Percentiles rank a stretch among this genome's conserved stretches.
Conservation (phyloP, 306 rosid species). For the Quercus ilex region DNA sequence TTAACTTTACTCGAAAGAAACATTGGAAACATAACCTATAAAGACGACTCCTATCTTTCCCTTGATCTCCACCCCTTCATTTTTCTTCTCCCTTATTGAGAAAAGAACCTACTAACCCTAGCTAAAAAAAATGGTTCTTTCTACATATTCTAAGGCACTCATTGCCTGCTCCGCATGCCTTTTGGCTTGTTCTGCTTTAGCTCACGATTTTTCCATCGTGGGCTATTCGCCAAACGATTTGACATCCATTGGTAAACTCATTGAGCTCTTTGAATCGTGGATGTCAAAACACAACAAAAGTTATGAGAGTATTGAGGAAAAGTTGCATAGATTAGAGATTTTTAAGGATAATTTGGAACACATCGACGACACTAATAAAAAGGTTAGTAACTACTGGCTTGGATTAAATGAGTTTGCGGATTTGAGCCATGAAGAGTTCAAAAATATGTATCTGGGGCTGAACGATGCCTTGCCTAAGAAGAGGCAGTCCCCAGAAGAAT, state of each 20-base stretch:
- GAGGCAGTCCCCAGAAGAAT: slow-evolving; percentile 39
- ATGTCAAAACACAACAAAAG: slow-evolving; percentile 55
- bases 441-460: slow-evolving; percentile 39
- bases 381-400: slow-evolving; percentile 55
- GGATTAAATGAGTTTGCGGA: slow-evolving; percentile 72
- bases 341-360: slow-evolving; percentile 64
- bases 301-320: slow-evolving; percentile 59
- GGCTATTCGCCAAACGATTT: slow-evolving; percentile 64
- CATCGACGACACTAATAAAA: slow-evolving; percentile 54
- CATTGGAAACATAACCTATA: slow-evolving; percentile 30
- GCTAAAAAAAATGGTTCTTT: slow-evolving; percentile 32
- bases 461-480: slow-evolving; percentile 26
- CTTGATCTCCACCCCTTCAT: slow-evolving; percentile 19
- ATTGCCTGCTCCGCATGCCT: background rate
- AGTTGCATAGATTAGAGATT: slow-evolving; percentile 54
- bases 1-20: slow-evolving; percentile 56
- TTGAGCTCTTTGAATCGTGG: slow-evolving; percentile 59
- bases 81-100: background rate
- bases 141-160: slow-evolving; percentile 25
- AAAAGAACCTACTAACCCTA: background rate
- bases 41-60: slow-evolving; percentile 12
- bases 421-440: slow-evolving; percentile 62
- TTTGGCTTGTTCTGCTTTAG: slow-evolving; percentile 30
- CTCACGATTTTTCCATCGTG: slow-evolving; percentile 52
- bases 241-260: slow-evolving; percentile 53